Conservation (phyloP, 768 basidiomycete species). For the Strobilomyces dryophilus region DNA sequence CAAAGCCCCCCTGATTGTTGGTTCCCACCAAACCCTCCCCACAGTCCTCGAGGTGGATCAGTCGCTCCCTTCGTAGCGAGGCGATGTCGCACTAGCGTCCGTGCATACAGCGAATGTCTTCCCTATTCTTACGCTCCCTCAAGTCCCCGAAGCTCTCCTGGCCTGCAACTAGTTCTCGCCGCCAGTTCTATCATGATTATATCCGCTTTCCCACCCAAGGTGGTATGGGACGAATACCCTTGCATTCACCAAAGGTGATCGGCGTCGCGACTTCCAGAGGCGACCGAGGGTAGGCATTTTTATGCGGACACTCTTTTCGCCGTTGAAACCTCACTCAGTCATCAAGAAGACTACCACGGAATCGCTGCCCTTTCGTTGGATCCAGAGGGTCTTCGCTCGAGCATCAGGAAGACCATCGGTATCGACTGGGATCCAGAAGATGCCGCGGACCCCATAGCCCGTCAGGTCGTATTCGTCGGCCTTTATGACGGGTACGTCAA, state of each 20-base stretch:
- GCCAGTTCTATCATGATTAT: slow-evolving; percentile 62
- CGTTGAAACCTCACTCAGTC: slow-evolving; percentile 40
- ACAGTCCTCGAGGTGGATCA: slow-evolving; percentile 8
- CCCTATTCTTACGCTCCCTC: slow-evolving; percentile 20
- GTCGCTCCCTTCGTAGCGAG: slow-evolving; percentile 13
- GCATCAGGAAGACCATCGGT: slow-evolving; percentile 56
- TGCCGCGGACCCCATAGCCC: slow-evolving; percentile 51
- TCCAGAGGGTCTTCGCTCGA: slow-evolving; percentile 66
- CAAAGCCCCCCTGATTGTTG: too few relatives aligned
- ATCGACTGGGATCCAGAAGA: slow-evolving; percentile 69
- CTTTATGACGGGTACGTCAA: slow-evolving; percentile 83
- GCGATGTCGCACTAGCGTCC: slow-evolving; percentile 27
- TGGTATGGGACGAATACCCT: slow-evolving; percentile 62
- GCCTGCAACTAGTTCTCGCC: slow-evolving; percentile 13
- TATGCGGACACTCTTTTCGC: not conserved
- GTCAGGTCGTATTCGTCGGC: slow-evolving; percentile 82
- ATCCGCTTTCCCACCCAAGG: slow-evolving; percentile 50
- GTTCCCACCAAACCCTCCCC: slow-evolving; percentile 8
- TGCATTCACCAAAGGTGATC: slow-evolving; percentile 73
- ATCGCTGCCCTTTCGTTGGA: slow-evolving; percentile 73
- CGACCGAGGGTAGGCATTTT: slow-evolving; percentile 53
- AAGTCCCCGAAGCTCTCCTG: slow-evolving; percentile 13
- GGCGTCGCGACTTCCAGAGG: slow-evolving; percentile 75
- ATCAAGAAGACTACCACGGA: slow-evolving; percentile 87
- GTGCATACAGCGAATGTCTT: slow-evolving; percentile 28